Evolutionary conservation across 1,139 yeast genomes (phyloP), one percentile per base, ranked within the genome.

Genomic region (Candida tetrigidarum): DNA sequence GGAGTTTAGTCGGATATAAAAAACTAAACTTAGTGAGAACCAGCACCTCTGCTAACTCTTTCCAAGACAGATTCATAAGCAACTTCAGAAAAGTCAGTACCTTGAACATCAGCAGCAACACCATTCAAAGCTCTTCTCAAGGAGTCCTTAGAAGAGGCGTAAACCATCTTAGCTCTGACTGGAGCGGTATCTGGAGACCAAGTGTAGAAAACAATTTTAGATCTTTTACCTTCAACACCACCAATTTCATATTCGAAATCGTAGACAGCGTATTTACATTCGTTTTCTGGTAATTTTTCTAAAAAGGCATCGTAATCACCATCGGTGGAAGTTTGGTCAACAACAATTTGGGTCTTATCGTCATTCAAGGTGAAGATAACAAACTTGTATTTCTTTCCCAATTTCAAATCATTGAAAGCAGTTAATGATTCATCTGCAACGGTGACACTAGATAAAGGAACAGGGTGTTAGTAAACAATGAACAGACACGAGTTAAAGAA

Each of bases 131-230:
- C 93, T 74, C 96, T 90, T 80, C 98, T 93, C 65, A 93, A 82
- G 44, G 98, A 96, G 62, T 93, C 99, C 76, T 91, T 92, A 52
- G 98, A 92, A 9, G 97, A 84, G 42, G 99, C 98, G 76, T 91
- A 92, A 51, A 92, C 88, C 99, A 93, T 95, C 86, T 93, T 93
- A 60, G 95, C 70, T 75, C 91, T 87, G 61, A 95, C 84, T 51
- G 96, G 90, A 44, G 98, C 97, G 51, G 96, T 87, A 67, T 95
- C 99, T 62, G 99, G 99, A 52, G 97, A 84, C 99, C 99, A 93
- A 57, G 95, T 86, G 78, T 70, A 87, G 74, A 93, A 93, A 50
- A 92, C 85, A 62, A 93, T 87, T 81, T 93, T 93, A 63, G 92
- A 85, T 78, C 95, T 87, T 80, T 90, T 90, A 66, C 99, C 99